Evolutionary conservation across 345 rosid genomes (phyloP).

Genomic region (Ceriops zippeliana): DNA sequence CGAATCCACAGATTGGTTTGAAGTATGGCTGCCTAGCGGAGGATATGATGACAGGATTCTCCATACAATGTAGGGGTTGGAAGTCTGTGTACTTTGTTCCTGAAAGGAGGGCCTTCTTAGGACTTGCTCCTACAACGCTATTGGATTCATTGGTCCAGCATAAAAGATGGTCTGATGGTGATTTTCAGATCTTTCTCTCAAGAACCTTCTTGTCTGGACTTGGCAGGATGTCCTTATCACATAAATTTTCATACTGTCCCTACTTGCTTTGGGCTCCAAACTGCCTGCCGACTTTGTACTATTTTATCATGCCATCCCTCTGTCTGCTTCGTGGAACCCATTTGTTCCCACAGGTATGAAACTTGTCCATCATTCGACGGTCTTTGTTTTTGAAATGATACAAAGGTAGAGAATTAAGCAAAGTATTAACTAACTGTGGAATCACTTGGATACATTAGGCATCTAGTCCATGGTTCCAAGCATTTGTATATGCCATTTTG

Average conservation of each 20-base stretch:
- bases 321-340: not conserved
- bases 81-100: not conserved
- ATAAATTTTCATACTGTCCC: not conserved
- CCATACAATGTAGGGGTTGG: conserved; percentile 1
- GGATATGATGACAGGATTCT: not conserved
- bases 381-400: no score
- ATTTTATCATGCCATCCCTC: not conserved
- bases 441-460: not conserved
- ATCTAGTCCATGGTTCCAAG: conserved; percentile 1
- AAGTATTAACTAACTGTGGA: not conserved
- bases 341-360: not conserved
- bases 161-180: not conserved
- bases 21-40: not conserved
- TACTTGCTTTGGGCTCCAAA: conserved; percentile 1
- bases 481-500: conserved; percentile 1
- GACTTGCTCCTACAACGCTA: not conserved
- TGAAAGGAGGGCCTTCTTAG: not conserved
- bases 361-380: not conserved
- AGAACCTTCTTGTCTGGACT: not conserved
- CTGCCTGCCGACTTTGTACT: not conserved
- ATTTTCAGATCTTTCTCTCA: not conserved
- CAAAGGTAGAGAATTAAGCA: not conserved
- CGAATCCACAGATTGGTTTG: not conserved
- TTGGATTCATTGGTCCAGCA: not conserved
- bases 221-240: not conserved